phyloP scores from a whole-genome alignment of 306 rosid genomes.

The Pterocarpus santalinus region DNA sequence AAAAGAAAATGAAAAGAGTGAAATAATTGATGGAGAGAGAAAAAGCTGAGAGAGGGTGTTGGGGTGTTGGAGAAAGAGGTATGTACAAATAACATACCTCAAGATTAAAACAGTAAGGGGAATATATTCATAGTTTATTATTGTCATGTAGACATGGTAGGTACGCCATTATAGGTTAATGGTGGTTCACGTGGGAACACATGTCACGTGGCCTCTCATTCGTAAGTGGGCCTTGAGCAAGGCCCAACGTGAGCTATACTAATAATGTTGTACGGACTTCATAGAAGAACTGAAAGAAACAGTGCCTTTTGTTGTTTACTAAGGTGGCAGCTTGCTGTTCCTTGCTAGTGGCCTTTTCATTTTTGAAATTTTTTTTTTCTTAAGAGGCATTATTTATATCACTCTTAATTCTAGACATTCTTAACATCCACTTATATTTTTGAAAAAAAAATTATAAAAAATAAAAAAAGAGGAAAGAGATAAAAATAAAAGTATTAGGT shows the following conservation, averaged over 20 bases:
- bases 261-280: constrained; percentile 58
- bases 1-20: too few relatives aligned
- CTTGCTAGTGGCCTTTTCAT: constrained; percentile 2
- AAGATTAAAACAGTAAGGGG: not conserved
- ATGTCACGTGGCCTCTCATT: constrained; percentile 49
- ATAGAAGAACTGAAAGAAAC: constrained; percentile 40
- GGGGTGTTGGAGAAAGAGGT: too few relatives aligned
- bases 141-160: not conserved
- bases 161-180: not conserved
- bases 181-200: constrained; percentile 48
- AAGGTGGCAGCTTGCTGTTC: constrained; percentile 64
- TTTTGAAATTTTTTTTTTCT: not conserved
- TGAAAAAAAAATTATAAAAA: too few relatives aligned
- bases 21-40: too few relatives aligned
- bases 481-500: too few relatives aligned
- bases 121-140: not conserved
- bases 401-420: too few relatives aligned
- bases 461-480: too few relatives aligned
- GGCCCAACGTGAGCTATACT: constrained; percentile 54
- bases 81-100: not conserved
- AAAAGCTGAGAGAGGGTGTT: too few relatives aligned
- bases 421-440: too few relatives aligned
- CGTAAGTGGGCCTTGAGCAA: constrained; percentile 48
- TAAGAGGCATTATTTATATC: too few relatives aligned
- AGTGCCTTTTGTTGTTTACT: constrained; percentile 54